Evolutionary conservation across 164 flowering plant genomes (phyloP).

Genomic region (Tetracentron sinense): DNA sequence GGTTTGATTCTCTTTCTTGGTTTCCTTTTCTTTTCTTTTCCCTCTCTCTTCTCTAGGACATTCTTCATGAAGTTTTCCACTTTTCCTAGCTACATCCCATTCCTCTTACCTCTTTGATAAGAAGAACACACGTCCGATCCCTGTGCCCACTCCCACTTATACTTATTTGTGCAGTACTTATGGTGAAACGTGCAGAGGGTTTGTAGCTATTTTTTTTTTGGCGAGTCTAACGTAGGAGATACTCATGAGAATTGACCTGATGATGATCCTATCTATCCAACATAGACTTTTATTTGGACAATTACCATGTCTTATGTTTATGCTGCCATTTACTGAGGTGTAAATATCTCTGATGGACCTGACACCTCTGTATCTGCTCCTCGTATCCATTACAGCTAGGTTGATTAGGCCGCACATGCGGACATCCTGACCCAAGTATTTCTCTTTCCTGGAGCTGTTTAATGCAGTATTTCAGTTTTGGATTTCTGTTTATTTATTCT

Average conservation of each 20-base stretch:
- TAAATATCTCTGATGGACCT: neutral
- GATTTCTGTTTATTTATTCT: neutral
- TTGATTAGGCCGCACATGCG: neutral
- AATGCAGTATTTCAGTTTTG: too few species aligned
- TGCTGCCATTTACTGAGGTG: too few species aligned
- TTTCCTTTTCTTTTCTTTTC: neutral
- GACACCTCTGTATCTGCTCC: neutral
- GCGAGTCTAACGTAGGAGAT: too few species aligned
- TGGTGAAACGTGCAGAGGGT: too few species aligned
- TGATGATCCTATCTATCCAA: neutral
- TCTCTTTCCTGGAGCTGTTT: too few species aligned
- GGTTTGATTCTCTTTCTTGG: constrained; percentile 29
- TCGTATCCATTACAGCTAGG: neutral
- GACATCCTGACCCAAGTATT: neutral
- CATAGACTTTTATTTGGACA: neutral
- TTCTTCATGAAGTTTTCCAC: neutral
- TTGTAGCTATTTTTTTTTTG: too few species aligned
- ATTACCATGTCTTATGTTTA: neutral
- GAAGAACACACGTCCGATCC: too few species aligned
- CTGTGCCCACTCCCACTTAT: too few species aligned
- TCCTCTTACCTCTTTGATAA: too few species aligned
- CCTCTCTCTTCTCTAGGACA: neutral
- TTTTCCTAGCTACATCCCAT: neutral
- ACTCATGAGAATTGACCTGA: neutral
- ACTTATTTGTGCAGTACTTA: too few species aligned